Conservation (phyloP, 306 rosid genomes). For the Lupinus albus region DNA sequence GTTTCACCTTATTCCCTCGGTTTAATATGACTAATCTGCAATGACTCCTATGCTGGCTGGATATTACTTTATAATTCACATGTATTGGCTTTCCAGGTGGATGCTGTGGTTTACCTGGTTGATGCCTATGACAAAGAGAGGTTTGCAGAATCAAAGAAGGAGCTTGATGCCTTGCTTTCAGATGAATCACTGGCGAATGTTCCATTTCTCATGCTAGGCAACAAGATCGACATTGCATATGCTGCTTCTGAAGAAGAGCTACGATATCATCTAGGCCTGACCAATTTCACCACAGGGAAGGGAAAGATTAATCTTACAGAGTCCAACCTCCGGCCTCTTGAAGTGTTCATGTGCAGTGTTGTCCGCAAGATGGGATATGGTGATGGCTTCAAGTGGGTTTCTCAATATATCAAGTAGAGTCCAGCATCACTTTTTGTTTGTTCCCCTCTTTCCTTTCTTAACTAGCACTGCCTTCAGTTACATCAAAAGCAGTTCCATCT, state of each 20-base stretch:
- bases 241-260: constrained; percentile 67
- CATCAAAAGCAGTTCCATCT: constrained; percentile 15
- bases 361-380: constrained; percentile 74
- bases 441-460: neutral
- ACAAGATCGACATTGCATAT: constrained; percentile 66
- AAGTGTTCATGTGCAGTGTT: constrained; percentile 72
- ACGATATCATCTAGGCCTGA: constrained; percentile 55
- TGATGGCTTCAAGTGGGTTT: constrained; percentile 66
- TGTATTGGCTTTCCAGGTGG: constrained; percentile 47
- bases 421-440: constrained; percentile 8
- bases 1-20: neutral
- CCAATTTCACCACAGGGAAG: constrained; percentile 67
- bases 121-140: constrained; percentile 65
- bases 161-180: constrained; percentile 60
- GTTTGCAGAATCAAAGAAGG: constrained; percentile 58
- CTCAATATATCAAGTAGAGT: constrained; percentile 64
- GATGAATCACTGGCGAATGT: constrained; percentile 57
- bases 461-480: constrained; percentile 25
- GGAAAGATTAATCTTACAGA: constrained; percentile 56
- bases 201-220: constrained; percentile 63
- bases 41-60: constrained; percentile 18
- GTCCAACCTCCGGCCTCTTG: constrained; percentile 59
- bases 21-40: constrained; percentile 4
- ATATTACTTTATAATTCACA: constrained; percentile 9
- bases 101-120: constrained; percentile 62